Evolutionary conservation across 202 grass and related monocot genomes (phyloP).

Genomic region (Schoenoplectus triqueter): DNA sequence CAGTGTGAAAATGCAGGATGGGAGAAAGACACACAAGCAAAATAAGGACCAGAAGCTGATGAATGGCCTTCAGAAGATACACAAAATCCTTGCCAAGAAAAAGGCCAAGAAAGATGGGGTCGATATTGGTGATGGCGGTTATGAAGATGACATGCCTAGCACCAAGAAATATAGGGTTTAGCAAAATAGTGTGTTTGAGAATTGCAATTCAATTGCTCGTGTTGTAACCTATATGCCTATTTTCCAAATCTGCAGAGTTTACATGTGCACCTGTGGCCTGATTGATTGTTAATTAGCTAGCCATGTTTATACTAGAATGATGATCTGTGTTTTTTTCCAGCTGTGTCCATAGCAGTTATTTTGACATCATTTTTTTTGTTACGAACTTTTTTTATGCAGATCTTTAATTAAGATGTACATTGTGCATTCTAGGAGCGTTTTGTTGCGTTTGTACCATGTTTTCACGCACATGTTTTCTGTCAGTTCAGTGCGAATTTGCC

Average conservation of each 20-base stretch:
- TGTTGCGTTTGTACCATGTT: neutral
- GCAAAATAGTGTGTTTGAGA: neutral
- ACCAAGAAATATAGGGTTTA: constrained; percentile 71
- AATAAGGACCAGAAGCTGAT: constrained; percentile 98
- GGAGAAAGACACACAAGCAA: constrained; percentile 84
- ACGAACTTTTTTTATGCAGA: neutral
- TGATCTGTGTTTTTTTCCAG: neutral
- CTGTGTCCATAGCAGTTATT: constrained; percentile 1
- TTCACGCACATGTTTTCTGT: neutral
- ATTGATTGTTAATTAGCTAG: neutral
- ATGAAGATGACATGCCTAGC: constrained; percentile 65
- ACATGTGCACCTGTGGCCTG: neutral
- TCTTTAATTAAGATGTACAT: neutral
- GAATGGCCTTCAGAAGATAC: constrained; percentile 94
- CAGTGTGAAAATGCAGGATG: constrained; percentile 95
- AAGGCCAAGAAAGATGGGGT: constrained; percentile 73
- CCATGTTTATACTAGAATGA: constrained; percentile 1
- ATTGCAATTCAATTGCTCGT: neutral
- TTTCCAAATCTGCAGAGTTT: neutral
- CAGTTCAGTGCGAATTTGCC: neutral
- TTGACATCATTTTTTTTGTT: neutral
- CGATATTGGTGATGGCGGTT: constrained; percentile 46
- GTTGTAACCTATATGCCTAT: neutral
- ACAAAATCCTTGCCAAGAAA: constrained; percentile 91
- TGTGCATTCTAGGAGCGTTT: neutral